Evolutionary conservation across 225 moss, liverwort and hornwort species (phyloP), one percentile per base, ranked within the genome.

Genomic region (Sphagnum contortum): DNA sequence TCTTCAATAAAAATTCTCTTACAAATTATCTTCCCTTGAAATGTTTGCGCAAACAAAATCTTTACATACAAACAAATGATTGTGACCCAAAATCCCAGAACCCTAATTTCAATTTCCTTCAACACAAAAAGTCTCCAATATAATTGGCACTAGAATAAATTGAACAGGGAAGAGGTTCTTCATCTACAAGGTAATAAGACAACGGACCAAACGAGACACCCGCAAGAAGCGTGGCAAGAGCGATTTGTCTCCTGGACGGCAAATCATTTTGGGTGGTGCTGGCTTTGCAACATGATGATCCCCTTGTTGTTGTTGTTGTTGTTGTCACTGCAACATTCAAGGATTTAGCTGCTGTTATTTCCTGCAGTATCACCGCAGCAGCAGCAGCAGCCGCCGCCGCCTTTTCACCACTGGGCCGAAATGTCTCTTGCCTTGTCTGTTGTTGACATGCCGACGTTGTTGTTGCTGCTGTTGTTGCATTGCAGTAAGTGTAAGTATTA

Each of bases 231-330:
- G 74, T 70, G 55, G 68, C 74, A 44, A 77, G 70, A 48, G 72
- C 73, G 55, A 78, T 66, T 52, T 80, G 77, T 64, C 84, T 78
- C 60, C 84, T 75, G 47, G 80, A 80, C 8, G 53, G 29, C 29
- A 29, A 1, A 29, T 29, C 29, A 1, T 29, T 29, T 29, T 29
- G 29, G 29, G 29, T 29, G 29, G 29, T 29, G 29, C 29, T 29
- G 29, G 29, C 29, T 29, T 29, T 29, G 29, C 29, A 29, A 29
- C 29, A 29, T 29, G 29, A 29, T 29, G 29, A 29, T 29, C 29
- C 29, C 29, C 29, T 29, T 29, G 29, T 29, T 29, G 29, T 29
- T 29, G 29, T 29, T 29, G 29, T 29, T 29, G 29, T 29, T 29
- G 29, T 29, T 29, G 29, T 29, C 29, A 29, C 29, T 29, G 29